A percentile compares a stretch with the other conserved stretches of the same genome.
These are phyloP conservation scores for Torulaspora microellipsoides DNA, from an alignment of 805 yeast genomes.

Conservation along the genomic window DNA sequence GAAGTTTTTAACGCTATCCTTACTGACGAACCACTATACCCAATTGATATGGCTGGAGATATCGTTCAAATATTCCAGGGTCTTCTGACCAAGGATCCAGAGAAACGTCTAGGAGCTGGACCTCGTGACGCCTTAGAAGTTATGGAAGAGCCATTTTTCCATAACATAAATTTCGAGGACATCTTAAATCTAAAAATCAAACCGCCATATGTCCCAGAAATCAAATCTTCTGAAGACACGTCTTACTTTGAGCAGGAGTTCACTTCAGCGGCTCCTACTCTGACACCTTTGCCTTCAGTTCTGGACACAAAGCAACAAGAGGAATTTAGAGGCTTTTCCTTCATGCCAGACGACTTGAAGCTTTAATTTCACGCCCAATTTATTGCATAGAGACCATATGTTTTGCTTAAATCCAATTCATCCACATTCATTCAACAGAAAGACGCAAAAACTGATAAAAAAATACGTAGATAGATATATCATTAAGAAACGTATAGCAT, in stretches of 20 bases:
- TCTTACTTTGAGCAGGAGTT: slow-evolving; percentile 92
- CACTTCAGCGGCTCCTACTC: slow-evolving; percentile 87
- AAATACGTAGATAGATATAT: too few species aligned
- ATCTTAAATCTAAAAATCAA: slow-evolving; percentile 63
- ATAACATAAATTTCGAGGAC: slow-evolving; percentile 85
- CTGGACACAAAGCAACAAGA: slow-evolving; percentile 87
- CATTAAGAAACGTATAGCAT: too few species aligned
- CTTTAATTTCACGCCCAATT: slow-evolving; percentile 17
- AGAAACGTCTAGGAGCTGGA: slow-evolving; percentile 77
- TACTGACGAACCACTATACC: slow-evolving; percentile 94
- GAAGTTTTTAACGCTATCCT: slow-evolving; percentile 95
- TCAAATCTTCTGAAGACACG: slow-evolving; percentile 83
- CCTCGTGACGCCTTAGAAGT: slow-evolving; percentile 87
- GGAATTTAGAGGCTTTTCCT: slow-evolving; percentile 95
- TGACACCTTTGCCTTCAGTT: slow-evolving; percentile 90
- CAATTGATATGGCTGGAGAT: slow-evolving; percentile 95
- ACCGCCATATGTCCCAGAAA: slow-evolving; percentile 89
- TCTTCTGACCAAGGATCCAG: slow-evolving; percentile 83
- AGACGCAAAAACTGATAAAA: too few species aligned
- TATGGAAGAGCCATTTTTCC: slow-evolving; percentile 93
- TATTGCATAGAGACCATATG: too few species aligned
- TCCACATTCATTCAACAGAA: too few species aligned
- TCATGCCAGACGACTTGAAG: slow-evolving; percentile 58
- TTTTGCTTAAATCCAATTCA: too few species aligned
- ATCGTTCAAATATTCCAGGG: slow-evolving; percentile 93